Evolutionary conservation across 768 basidiomycete species (phyloP).

Genomic region (Hemileccinum impolitum): DNA sequence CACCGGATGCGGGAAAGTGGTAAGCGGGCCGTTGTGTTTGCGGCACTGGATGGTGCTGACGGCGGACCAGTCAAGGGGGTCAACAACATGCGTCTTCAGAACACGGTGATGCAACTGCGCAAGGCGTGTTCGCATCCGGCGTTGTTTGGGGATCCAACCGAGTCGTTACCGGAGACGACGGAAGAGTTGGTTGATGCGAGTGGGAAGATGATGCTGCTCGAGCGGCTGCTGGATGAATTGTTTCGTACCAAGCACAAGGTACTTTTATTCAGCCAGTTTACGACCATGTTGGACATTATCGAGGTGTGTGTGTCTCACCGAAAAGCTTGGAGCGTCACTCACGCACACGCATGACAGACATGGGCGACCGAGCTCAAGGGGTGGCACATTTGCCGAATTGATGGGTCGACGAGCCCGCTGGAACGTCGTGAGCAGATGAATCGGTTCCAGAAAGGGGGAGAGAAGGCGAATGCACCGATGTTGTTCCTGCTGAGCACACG

Average conservation of each 20-base stretch:
- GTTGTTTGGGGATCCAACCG: conserved; percentile 56
- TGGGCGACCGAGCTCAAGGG: conserved; percentile 86
- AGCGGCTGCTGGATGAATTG: conserved; percentile 79
- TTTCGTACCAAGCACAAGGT: conserved; percentile 82
- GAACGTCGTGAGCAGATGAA: conserved; percentile 85
- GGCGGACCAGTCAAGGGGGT: conserved; percentile 66
- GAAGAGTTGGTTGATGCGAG: conserved; percentile 81
- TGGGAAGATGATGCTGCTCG: conserved; percentile 97
- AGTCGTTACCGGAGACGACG: conserved; percentile 50
- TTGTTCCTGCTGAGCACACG: conserved; percentile 90
- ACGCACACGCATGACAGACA: conserved; percentile 22
- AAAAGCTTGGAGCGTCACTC: background rate
- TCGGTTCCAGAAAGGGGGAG: conserved; percentile 71
- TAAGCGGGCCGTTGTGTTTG: conserved; percentile 32
- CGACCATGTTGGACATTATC: conserved; percentile 93
- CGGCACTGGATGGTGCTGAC: background rate
- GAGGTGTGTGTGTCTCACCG: conserved; percentile 50
- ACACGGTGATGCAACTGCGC: conserved; percentile 94
- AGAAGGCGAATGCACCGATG: conserved; percentile 57
- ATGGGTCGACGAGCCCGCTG: conserved; percentile 78
- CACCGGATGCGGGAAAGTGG: conserved; percentile 58
- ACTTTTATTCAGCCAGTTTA: conserved; percentile 89
- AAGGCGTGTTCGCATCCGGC: conserved; percentile 96
- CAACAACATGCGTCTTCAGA: conserved; percentile 92
- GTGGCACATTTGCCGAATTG: conserved; percentile 87